These are phyloP conservation scores for Ascochyta clinopodiicola DNA, from an alignment of 2,329 filamentous ascomycete species.

Conservation along the genomic window DNA sequence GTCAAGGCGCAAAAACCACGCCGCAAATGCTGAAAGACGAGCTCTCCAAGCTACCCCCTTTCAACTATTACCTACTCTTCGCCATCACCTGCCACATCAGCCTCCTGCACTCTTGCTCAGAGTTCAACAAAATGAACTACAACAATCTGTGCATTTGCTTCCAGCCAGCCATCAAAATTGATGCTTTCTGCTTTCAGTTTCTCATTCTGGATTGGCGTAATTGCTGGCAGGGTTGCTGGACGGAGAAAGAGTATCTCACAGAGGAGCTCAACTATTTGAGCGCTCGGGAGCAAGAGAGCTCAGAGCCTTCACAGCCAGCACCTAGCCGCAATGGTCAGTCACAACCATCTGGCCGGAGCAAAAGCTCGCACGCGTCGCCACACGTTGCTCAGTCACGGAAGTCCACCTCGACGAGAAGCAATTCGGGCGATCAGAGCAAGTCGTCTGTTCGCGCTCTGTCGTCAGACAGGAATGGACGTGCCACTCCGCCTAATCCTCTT, in stretches of 20 bases:
- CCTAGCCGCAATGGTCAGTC: slow-evolving; percentile 37
- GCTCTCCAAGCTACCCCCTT: slow-evolving; percentile 90
- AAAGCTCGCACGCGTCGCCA: slow-evolving; percentile 35
- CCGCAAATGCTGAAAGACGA: slow-evolving; percentile 89
- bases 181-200: slow-evolving; percentile 93
- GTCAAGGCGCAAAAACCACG: slow-evolving; percentile 77
- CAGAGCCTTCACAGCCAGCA: slow-evolving; percentile 21
- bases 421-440: slow-evolving; percentile 40
- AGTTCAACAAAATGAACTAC: slow-evolving; percentile 99
- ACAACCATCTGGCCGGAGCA: slow-evolving; percentile 32
- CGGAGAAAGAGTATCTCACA: slow-evolving; percentile 72
- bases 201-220: slow-evolving; percentile 94
- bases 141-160: slow-evolving; percentile 96
- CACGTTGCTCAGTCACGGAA: slow-evolving; percentile 36
- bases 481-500: slow-evolving; percentile 38
- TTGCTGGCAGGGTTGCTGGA: slow-evolving; percentile 96
- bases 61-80: slow-evolving; percentile 97
- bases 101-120: slow-evolving; percentile 85
- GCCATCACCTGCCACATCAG: slow-evolving; percentile 97
- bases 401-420: slow-evolving; percentile 35
- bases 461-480: slow-evolving; percentile 42
- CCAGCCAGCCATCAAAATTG: slow-evolving; percentile 95
- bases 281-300: slow-evolving; percentile 24
- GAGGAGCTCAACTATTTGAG: slow-evolving; percentile 44
- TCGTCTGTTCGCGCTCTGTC: slow-evolving; percentile 38